Base-by-base conservation (phyloP, 192 early-diverging fungal species). In the Linnemannia exigua region DNA sequence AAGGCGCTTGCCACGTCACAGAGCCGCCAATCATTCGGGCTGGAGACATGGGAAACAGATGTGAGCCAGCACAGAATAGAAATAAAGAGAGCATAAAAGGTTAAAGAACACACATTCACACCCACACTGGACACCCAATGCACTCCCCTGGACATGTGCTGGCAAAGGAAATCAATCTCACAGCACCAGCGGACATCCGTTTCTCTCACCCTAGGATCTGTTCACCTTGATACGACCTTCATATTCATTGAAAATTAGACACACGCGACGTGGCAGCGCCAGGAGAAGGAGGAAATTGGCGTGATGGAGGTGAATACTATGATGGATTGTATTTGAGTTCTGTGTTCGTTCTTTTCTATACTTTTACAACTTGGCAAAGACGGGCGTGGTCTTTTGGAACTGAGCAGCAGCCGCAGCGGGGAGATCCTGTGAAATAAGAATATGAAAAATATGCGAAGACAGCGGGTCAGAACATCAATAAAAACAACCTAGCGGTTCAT, bases 1-100 rank as follows among this genome's bases (percentile, higher is more conserved):
- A n/a, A 58, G 15, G 33, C 41, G 17, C 2, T 52, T 79, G 83
- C 77, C 83, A 86, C 83, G 82, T 85, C 82, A 85, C 82, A 84
- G 77, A 71, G 28, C 15, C 0, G 15, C 51, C 37, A 17, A 12
- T 72, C 12, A 58, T 61, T 22, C 54, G 7, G 41, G 11, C 33
- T 38, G 3, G 15, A 17, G 25, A 12, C 28, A 73, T 33, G 31
- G n/a, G 72, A 47, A 52, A 25, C 41, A 19, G 41, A 36, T 19
- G 3, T 9, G 44, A 19, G 9, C 70, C 15, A 44, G 14, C 44
- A 38, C 41, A 41, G 6, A 17, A 37, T 19, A 15, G 9, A 44
- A 44, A 44, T n/a, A 44, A 44, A 3, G 41, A 44, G 41, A 44
- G 41, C 41, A 6, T 6, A 44, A 44, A 44, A 44, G 41, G 41